Evolutionary conservation across 768 basidiomycete genomes (phyloP).

Genomic region (Cystobasidium tubakii): DNA sequence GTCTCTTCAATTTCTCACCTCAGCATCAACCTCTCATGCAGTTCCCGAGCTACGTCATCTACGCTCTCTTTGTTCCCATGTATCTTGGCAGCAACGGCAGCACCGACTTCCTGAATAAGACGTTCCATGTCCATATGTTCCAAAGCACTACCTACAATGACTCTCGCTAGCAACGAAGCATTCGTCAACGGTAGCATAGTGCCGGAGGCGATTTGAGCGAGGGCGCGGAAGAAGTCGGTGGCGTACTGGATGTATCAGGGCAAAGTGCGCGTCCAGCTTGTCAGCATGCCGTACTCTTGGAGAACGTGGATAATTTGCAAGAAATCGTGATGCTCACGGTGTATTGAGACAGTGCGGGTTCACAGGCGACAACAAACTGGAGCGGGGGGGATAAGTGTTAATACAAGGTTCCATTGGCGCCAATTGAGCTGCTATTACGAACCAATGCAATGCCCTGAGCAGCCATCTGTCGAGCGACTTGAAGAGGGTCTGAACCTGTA

Average conservation of each 20-base stretch:
- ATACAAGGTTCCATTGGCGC: too few species aligned
- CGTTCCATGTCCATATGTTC: constrained; percentile 99
- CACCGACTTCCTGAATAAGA: constrained; percentile 85
- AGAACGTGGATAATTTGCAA: not conserved
- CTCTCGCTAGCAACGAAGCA: constrained; percentile 86
- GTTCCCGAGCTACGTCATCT: constrained; percentile 87
- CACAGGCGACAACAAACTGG: constrained; percentile 98
- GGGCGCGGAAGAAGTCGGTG: constrained; percentile 88
- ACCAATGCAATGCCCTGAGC: constrained; percentile 82
- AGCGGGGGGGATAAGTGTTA: not conserved
- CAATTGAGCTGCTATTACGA: constrained; percentile 49
- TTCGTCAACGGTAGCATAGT: constrained; percentile 89
- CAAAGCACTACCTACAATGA: constrained; percentile 90
- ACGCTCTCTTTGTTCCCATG: constrained; percentile 89
- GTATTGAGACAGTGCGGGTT: constrained; percentile 88
- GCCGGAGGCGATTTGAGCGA: constrained; percentile 86
- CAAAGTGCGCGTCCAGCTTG: too few species aligned
- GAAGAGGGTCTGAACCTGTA: constrained; percentile 70
- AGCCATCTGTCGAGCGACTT: constrained; percentile 83
- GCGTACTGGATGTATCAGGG: constrained; percentile 59
- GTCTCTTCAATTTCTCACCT: constrained; percentile 43
- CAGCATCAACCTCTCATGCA: constrained; percentile 82
- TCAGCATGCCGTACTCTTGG: constrained; percentile 19
- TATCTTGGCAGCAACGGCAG: constrained; percentile 85
- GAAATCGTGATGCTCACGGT: constrained; percentile 48